These are phyloP conservation scores for Nakazawaea siamensis DNA, from an alignment of 805 yeast species.

Conservation along the genomic window DNA sequence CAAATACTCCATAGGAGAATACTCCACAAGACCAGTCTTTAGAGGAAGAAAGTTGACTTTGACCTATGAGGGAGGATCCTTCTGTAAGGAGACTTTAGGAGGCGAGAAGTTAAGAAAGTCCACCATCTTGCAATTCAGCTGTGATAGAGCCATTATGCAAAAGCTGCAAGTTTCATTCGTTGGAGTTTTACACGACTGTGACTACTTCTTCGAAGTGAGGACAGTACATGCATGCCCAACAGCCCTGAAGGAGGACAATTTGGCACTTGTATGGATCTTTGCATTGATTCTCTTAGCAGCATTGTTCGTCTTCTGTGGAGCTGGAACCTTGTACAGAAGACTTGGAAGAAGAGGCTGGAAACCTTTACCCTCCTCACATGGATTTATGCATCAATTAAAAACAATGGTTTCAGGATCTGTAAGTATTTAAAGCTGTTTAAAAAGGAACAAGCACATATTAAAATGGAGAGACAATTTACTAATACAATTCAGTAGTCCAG, in stretches of 20 bases:
- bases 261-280: conserved; percentile 60
- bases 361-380: conserved; percentile 21
- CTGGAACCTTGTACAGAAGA: conserved; percentile 28
- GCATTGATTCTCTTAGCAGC: conserved; percentile 38
- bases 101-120: conserved; percentile 50
- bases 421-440: too few relatives aligned
- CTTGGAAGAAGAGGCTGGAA: conserved; percentile 28
- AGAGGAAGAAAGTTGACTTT: conserved; percentile 65
- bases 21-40: conserved; percentile 51
- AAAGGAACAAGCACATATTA: too few relatives aligned
- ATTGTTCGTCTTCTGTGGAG: conserved; percentile 32
- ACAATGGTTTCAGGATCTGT: conserved; percentile 8
- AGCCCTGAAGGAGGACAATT: conserved; percentile 54
- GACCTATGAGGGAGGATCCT: conserved; percentile 63
- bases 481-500: too few relatives aligned
- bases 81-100: conserved; percentile 35
- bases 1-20: conserved; percentile 53
- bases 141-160: conserved; percentile 66
- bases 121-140: conserved; percentile 61
- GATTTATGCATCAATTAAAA: conserved; percentile 8
- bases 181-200: conserved; percentile 69
- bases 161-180: conserved; percentile 62
- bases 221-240: conserved; percentile 86
- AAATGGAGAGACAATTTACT: too few relatives aligned
- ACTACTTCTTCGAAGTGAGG: conserved; percentile 75